Percentiles rank a stretch among this genome's conserved stretches.
phyloP scores from a whole-genome alignment of 2,329 filamentous ascomycete species.

The Ceratocystis cacaofunesta region DNA sequence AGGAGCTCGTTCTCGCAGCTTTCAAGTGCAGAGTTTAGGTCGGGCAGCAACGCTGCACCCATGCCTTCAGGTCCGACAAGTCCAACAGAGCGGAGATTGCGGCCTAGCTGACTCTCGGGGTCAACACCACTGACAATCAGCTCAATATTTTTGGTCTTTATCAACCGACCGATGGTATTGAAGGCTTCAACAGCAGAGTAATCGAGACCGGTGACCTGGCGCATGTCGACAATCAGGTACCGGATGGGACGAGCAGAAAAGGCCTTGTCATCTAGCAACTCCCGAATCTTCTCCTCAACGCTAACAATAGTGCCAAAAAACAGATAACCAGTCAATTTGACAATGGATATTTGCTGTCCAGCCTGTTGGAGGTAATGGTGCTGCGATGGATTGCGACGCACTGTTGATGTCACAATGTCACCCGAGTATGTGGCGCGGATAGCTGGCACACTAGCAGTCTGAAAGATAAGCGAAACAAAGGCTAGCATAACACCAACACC shows the following conservation, averaged over 20 bases:
- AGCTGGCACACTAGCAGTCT: slow-evolving; percentile 78
- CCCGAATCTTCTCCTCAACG: slow-evolving; percentile 77
- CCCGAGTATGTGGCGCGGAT: slow-evolving; percentile 85
- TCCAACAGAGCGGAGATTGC: slow-evolving; percentile 68
- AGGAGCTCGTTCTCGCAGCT: slow-evolving; percentile 90
- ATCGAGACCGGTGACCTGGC: slow-evolving; percentile 80
- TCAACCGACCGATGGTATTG: slow-evolving; percentile 73
- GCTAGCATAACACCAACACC: slow-evolving; percentile 82
- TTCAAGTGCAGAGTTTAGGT: slow-evolving; percentile 85
- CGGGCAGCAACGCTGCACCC: slow-evolving; percentile 66
- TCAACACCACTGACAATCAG: slow-evolving; percentile 74
- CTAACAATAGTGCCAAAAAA: slow-evolving; percentile 97
- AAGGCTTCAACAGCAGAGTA: slow-evolving; percentile 95
- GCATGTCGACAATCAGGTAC: slow-evolving; percentile 78
- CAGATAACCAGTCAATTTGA: slow-evolving; percentile 87
- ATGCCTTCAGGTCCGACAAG: slow-evolving; percentile 53
- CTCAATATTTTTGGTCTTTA: slow-evolving; percentile 61
- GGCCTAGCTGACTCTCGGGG: slow-evolving; percentile 58
- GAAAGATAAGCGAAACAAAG: slow-evolving; percentile 79
- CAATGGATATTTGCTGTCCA: slow-evolving; percentile 74
- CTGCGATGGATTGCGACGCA: slow-evolving; percentile 78
- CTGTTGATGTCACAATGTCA: slow-evolving; percentile 77
- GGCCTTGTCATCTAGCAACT: slow-evolving; percentile 64
- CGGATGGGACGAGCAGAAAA: slow-evolving; percentile 69
- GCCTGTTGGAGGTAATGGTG: slow-evolving; percentile 74